Conservation (phyloP, 2,329 filamentous ascomycete species). For the Neospermospora avenae region DNA sequence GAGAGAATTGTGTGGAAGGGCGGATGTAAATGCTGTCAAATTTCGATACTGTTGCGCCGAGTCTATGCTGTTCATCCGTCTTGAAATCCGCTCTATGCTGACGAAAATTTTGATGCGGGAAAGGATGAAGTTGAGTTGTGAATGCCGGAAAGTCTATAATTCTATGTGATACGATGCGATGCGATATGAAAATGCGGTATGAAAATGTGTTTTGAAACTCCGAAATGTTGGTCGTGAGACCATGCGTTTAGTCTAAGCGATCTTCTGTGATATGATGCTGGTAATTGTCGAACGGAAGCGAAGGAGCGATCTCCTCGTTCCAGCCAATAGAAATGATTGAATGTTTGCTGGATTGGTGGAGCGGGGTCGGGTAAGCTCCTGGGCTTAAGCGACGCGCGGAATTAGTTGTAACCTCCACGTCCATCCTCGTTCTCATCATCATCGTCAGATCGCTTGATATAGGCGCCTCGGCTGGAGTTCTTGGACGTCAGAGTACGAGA, state of each 20-base stretch:
- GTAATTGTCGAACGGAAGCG: not conserved
- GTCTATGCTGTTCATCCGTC: slow-evolving; percentile 5
- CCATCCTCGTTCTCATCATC: slow-evolving; percentile 35
- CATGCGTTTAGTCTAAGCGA: slow-evolving; percentile 8
- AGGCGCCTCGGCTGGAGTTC: slow-evolving; percentile 28
- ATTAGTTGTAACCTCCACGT: slow-evolving; percentile 29
- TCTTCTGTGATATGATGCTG: not conserved
- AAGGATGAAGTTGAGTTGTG: not conserved
- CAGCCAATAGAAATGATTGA: not conserved
- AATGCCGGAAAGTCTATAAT: not conserved
- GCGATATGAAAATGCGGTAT: not conserved
- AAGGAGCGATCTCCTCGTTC: not conserved
- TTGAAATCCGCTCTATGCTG: slow-evolving; percentile 3
- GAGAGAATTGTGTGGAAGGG: not conserved
- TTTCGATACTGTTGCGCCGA: not conserved
- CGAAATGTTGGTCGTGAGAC: slow-evolving; percentile 8
- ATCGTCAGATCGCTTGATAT: slow-evolving; percentile 30
- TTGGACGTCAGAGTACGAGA: slow-evolving; percentile 6
- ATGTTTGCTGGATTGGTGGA: not conserved
- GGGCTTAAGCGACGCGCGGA: not conserved
- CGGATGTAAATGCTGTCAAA: slow-evolving; percentile 8
- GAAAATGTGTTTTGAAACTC: too few relatives aligned
- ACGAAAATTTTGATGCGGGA: not conserved
- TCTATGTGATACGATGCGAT: not conserved
- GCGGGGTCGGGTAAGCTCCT: not conserved